Evolutionary conservation across 1,139 yeast genomes (phyloP).

Genomic region (Lodderomyces margitis): DNA sequence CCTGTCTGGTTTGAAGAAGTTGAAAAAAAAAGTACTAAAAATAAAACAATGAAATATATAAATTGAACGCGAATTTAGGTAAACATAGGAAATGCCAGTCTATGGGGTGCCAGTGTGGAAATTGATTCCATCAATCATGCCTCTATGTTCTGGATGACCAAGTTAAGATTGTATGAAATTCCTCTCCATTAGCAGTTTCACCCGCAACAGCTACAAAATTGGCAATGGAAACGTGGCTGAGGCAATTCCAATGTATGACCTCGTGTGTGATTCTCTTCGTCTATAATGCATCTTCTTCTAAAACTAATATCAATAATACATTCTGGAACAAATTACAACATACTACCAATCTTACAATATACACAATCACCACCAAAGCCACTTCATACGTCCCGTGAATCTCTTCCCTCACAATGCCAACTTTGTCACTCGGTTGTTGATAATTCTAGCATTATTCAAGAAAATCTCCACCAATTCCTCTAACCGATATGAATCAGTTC

Average conservation of each 20-base stretch:
- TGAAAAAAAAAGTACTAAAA: not conserved
- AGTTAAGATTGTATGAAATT: too few relatives aligned
- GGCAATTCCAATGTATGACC: too few relatives aligned
- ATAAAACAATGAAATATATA: not conserved
- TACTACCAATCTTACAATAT: not conserved
- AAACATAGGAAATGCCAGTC: not conserved
- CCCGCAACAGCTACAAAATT: too few relatives aligned
- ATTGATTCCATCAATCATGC: not conserved
- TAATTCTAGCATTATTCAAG: conserved; percentile 63
- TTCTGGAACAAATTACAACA: not conserved
- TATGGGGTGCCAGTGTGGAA: not conserved
- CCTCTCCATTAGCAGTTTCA: too few relatives aligned
- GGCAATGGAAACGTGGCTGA: too few relatives aligned
- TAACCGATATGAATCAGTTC: conserved; percentile 58
- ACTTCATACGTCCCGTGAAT: not conserved
- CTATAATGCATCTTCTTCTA: too few relatives aligned
- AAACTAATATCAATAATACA: too few relatives aligned
- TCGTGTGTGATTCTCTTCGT: too few relatives aligned
- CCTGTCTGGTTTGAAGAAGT: not conserved
- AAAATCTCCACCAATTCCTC: conserved; percentile 72
- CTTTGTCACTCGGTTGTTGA: conserved; percentile 46
- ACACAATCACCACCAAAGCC: not conserved
- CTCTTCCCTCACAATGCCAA: conserved; percentile 24
- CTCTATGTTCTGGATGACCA: too few relatives aligned
- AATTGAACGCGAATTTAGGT: not conserved